These are phyloP conservation scores for Podila clonocystis DNA, from an alignment of 192 early-diverging fungal species.

Conservation along the genomic window DNA sequence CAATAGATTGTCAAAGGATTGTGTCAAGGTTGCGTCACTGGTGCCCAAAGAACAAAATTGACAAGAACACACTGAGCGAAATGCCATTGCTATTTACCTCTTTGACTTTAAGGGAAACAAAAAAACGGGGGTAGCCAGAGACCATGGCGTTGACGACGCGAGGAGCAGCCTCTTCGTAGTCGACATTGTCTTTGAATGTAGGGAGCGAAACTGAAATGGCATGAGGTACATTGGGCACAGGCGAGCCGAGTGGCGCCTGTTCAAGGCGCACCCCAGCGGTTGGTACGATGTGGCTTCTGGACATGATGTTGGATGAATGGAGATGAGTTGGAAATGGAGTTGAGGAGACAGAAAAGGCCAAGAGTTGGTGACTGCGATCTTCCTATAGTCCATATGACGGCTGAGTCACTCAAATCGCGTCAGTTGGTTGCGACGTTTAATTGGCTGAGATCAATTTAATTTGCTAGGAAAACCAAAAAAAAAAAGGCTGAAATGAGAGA, in stretches of 20 bases:
- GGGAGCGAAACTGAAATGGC: constrained; percentile 94
- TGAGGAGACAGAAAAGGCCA: not conserved
- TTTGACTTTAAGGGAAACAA: constrained; percentile 77
- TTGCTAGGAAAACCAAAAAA: no score
- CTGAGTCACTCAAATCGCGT: no score
- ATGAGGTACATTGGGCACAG: constrained; percentile 81
- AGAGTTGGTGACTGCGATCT: not conserved
- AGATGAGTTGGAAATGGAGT: not conserved
- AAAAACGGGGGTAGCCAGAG: constrained; percentile 95
- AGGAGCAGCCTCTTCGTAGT: constrained; percentile 90
- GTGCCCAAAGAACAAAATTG: no score
- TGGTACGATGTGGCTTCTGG: constrained; percentile 31
- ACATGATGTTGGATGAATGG: not conserved
- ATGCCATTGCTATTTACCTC: constrained; percentile 57
- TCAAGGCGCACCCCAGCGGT: constrained; percentile 30
- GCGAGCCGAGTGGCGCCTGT: constrained; percentile 65
- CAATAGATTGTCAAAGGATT: constrained; percentile 2
- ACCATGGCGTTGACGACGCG: constrained; percentile 76
- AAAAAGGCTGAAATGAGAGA: no score
- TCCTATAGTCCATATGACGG: no score
- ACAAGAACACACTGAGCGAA: not conserved
- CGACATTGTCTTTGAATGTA: constrained; percentile 89
- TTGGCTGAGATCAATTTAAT: no score
- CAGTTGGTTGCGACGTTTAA: no score
- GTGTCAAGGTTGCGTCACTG: not conserved